Base-by-base conservation (phyloP, 2,329 filamentous ascomycete species). In the Dothiorella sarmentorum region DNA sequence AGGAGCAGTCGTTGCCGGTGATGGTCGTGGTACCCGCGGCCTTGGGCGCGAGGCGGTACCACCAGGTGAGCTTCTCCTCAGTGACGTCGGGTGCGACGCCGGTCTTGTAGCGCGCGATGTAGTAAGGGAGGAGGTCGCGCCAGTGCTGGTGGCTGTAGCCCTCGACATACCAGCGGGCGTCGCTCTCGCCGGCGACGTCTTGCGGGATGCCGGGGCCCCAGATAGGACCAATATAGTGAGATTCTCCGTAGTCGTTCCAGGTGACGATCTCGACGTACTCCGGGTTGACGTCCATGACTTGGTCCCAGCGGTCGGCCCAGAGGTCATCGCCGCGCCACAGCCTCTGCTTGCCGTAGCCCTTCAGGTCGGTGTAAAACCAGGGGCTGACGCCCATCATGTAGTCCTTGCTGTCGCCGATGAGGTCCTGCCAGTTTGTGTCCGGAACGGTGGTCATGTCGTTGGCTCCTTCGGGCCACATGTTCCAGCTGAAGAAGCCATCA, bases 211-310 rank as follows among this genome's bases (percentile, higher is more conserved):
- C 75, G 3, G 76, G 73, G 7, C 78, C 69, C 42, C 74, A 67
- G 44, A 82, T 66, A 3, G 81, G 78, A 0, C 77, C 79, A 17
- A 66, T 73, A 63, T 84, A 82, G 63, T 84, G 81, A 1, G 81
- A 80, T 66, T 85, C 83, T 31, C 82, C 82, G 61, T 79, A 83
- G 64, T 84, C 83, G 63, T 85, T 85, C 82, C 82, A 85, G 17
- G 80, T 81, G 44, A 84, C 78, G 42, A 84, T 80, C 60, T 80
- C 75, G 5, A 84, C 77, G 45, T 79, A 80, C 22, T 79, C 72
- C 15, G 83, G 82, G 22, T 51, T 13, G 49, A 61, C 31, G 4
- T 60, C 37, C 9, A 58, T 17, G 58, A 56, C 52, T 47, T 68
- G 61, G 20, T 65, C 47, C 67, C 67, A 69, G 29, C 67, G 79